Conservation (phyloP, 352 stramenopile genomes). For the Peronospora tabacina region DNA sequence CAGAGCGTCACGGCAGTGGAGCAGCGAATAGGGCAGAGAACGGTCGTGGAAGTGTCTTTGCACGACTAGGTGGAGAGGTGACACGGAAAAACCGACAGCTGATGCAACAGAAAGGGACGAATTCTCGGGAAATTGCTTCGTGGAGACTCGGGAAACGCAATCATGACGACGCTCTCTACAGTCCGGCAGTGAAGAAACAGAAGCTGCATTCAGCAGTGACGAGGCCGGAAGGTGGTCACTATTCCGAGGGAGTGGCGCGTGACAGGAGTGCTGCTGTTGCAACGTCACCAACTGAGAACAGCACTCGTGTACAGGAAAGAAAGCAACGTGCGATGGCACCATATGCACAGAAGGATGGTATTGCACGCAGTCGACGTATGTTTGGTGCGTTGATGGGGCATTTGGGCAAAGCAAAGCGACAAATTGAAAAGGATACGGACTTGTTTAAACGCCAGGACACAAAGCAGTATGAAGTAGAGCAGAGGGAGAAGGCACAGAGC, state of each 20-base stretch:
- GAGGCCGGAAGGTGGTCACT: constrained; percentile 20
- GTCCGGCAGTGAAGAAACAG: constrained; percentile 30
- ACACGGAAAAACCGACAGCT: constrained; percentile 15
- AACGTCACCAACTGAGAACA: constrained; percentile 11
- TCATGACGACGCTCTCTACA: constrained; percentile 19
- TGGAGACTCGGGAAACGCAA: constrained; percentile 31
- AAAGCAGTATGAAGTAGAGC: constrained; percentile 52
- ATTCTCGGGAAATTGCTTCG: constrained; percentile 14
- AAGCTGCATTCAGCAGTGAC: constrained; percentile 34
- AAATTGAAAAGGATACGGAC: constrained; percentile 69
- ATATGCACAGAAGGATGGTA: constrained; percentile 53
- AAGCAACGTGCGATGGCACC: constrained; percentile 52
- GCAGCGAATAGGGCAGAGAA: background rate
- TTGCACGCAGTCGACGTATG: constrained; percentile 67
- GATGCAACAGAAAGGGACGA: constrained; percentile 27
- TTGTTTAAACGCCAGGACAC: constrained; percentile 67
- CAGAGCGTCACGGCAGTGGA: constrained; percentile 20
- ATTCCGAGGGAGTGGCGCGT: constrained; percentile 14
- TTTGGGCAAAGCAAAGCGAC: constrained; percentile 67
- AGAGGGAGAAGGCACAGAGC: constrained; percentile 63
- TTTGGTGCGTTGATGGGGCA: constrained; percentile 79
- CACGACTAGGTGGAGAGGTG: constrained; percentile 28
- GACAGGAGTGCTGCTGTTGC: constrained; percentile 8
- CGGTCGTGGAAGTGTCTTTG: constrained; percentile 25
- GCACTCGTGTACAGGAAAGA: constrained; percentile 21